These are phyloP conservation scores for Botrytis tulipae DNA, from an alignment of 2,329 filamentous ascomycete species.

Conservation along the genomic window DNA sequence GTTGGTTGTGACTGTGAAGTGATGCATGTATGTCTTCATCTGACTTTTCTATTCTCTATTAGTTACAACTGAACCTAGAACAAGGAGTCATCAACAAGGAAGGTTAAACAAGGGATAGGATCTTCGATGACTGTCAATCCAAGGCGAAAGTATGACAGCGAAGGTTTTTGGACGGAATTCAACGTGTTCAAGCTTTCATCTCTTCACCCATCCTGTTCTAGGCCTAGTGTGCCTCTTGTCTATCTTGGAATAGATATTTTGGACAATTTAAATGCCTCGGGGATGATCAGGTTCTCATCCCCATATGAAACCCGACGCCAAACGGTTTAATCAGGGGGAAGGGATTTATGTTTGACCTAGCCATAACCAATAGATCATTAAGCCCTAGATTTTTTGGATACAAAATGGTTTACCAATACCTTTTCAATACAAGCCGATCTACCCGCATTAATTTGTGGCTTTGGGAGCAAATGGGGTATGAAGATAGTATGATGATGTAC, in stretches of 20 bases:
- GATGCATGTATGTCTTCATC: not conserved
- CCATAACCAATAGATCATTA: not conserved
- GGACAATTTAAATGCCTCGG: not conserved
- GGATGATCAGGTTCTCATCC: not conserved
- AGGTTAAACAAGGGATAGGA: not conserved
- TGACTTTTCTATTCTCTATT: not conserved
- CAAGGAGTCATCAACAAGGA: not conserved
- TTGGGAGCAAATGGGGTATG: not conserved
- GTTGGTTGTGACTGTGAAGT: not conserved
- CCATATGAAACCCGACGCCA: not conserved
- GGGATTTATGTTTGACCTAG: not conserved
- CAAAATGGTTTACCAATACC: not conserved
- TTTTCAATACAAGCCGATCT: not conserved
- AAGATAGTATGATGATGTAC: not conserved
- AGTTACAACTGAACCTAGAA: not conserved
- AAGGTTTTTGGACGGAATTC: not conserved
- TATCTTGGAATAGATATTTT: not conserved
- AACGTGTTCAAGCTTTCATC: not conserved
- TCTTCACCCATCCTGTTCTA: not conserved
- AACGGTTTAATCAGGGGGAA: not conserved
- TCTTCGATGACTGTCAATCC: not conserved
- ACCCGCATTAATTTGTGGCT: not conserved
- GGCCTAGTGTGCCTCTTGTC: not conserved
- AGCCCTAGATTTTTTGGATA: not conserved
- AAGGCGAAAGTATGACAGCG: not conserved